These are phyloP conservation scores for sorghum (Sorghum bicolor) DNA, from an alignment of 176 grass and related monocot genomes.

Conservation along the genomic window DNA sequence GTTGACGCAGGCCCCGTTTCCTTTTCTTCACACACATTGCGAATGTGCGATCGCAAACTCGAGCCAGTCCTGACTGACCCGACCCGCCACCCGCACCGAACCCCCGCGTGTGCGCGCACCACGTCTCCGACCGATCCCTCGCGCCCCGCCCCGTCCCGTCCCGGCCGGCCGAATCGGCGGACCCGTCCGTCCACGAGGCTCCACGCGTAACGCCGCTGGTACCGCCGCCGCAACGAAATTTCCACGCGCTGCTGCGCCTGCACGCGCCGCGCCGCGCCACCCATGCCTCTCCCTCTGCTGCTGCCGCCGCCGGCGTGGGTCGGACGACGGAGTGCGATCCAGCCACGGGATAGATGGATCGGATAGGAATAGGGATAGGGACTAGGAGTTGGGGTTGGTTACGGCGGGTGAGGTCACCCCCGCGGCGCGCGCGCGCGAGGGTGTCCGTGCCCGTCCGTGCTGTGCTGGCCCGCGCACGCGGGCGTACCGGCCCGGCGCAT, in stretches of 20 bases:
- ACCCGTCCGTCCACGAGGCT: background rate
- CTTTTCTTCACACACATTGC: background rate
- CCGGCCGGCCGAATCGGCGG: background rate
- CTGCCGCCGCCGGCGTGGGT: background rate
- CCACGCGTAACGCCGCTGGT: slow-evolving; percentile 8
- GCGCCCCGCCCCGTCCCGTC: background rate
- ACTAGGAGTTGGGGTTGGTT: background rate
- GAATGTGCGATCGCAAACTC: background rate
- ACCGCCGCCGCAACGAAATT: background rate
- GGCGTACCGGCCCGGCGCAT: background rate
- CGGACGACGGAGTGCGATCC: background rate
- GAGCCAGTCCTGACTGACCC: background rate
- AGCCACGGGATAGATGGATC: background rate
- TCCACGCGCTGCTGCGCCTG: background rate
- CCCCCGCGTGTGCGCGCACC: slow-evolving; percentile 24
- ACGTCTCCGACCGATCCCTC: background rate
- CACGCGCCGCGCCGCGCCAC: background rate
- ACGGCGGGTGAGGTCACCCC: slow-evolving; percentile 16
- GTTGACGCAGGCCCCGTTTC: slow-evolving; percentile 13
- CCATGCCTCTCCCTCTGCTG: background rate
- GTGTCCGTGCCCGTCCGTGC: slow-evolving; percentile 4
- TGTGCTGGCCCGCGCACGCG: background rate
- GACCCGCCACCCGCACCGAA: background rate
- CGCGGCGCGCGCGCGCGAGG: background rate
- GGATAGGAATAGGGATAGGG: background rate